phyloP scores from a whole-genome alignment of 1,139 yeast genomes.

The Insectozyma bohioensis region DNA sequence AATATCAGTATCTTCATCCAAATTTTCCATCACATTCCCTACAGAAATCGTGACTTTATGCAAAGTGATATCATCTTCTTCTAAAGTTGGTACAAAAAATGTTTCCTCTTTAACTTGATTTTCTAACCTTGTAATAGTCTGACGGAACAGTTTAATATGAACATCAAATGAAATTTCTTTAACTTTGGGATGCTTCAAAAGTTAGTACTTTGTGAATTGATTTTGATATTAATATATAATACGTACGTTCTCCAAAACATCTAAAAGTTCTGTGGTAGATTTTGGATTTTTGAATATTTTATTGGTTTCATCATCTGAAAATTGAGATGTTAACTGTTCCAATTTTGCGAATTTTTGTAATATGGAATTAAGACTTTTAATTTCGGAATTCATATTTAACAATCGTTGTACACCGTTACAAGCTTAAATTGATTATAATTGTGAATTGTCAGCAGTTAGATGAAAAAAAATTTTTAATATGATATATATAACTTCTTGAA shows the following conservation, averaged over 20 bases:
- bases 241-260: not conserved
- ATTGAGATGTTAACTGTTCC: slow-evolving; percentile 6
- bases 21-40: slow-evolving; percentile 4
- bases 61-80: slow-evolving; percentile 8
- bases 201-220: slow-evolving; percentile 1
- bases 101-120: slow-evolving; percentile 1
- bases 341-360: slow-evolving; percentile 4
- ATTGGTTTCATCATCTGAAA: slow-evolving; percentile 4
- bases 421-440: no score
- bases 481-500: no score
- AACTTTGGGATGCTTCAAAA: not conserved
- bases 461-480: no score
- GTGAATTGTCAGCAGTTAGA: no score
- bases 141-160: not conserved
- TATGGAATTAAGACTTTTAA: slow-evolving; percentile 4
- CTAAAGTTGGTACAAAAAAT: not conserved
- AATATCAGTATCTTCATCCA: no score
- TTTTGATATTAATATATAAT: not conserved
- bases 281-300: not conserved
- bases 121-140: not conserved
- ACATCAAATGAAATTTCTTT: no score
- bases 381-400: slow-evolving; percentile 9
- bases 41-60: slow-evolving; percentile 9
- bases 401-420: no score
- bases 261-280: not conserved